Conservation (phyloP, 495 filamentous ascomycete species). For the Astrothelium macrocarpum region DNA sequence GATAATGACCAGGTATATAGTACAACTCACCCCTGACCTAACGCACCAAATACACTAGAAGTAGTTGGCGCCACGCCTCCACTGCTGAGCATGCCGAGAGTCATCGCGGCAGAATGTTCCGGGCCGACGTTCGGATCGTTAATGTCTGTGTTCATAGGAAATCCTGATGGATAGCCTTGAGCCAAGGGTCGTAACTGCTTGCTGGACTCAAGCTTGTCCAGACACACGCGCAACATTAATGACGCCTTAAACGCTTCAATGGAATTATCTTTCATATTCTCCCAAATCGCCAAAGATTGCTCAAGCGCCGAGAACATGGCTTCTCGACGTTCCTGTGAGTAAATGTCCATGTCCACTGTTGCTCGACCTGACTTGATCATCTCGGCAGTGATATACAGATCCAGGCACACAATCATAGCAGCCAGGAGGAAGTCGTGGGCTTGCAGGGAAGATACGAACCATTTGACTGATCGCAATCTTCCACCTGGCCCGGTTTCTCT, state of each 20-base stretch:
- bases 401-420: constrained; percentile 79
- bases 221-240: constrained; percentile 66
- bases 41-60: constrained; percentile 28
- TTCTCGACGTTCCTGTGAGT: constrained; percentile 58
- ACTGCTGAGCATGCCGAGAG: constrained; percentile 65
- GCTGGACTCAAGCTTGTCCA: constrained; percentile 56
- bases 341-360: constrained; percentile 48
- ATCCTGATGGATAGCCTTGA: constrained; percentile 6
- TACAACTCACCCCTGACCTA: constrained; percentile 12
- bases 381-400: constrained; percentile 48
- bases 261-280: constrained; percentile 59
- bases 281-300: constrained; percentile 68
- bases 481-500: constrained; percentile 65
- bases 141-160: constrained; percentile 16
- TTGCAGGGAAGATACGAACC: constrained; percentile 68
- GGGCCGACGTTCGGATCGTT: constrained; percentile 33
- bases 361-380: constrained; percentile 28
- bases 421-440: constrained; percentile 77
- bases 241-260: constrained; percentile 84
- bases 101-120: constrained; percentile 68
- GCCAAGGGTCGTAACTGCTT: constrained; percentile 12
- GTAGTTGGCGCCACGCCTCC: constrained; percentile 58
- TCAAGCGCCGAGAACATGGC: constrained; percentile 70
- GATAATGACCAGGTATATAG: constrained; percentile 8
- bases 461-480: constrained; percentile 59